Evolutionary conservation across 805 yeast species (phyloP).

Genomic region (Saturnispora sekii): DNA sequence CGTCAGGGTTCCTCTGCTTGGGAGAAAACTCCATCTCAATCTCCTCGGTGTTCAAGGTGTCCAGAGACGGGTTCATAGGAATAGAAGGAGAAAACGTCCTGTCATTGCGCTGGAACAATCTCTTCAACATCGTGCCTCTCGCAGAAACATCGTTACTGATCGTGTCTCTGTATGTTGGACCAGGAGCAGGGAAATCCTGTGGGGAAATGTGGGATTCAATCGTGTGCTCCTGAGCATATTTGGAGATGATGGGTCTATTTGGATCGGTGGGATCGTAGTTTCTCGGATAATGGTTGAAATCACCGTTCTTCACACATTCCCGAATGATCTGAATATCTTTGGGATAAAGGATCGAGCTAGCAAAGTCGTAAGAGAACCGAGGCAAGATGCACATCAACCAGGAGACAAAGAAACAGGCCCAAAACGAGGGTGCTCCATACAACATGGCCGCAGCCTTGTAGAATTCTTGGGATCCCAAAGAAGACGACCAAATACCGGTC

Average conservation of each 20-base stretch:
- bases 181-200: conserved; percentile 11
- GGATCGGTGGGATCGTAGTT: conserved; percentile 80
- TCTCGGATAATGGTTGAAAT: conserved; percentile 53
- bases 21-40: conserved; percentile 35
- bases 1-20: conserved; percentile 14
- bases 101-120: conserved; percentile 25
- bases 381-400: conserved; percentile 55
- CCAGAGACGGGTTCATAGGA: conserved; percentile 27
- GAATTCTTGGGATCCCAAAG: conserved; percentile 43
- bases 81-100: conserved; percentile 23
- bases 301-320: conserved; percentile 60
- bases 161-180: conserved; percentile 25
- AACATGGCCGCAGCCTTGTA: conserved; percentile 57
- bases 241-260: conserved; percentile 42
- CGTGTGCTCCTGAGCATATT: conserved; percentile 30
- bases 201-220: conserved; percentile 20
- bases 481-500: conserved; percentile 74
- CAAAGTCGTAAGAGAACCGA: conserved; percentile 50
- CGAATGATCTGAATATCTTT: conserved; percentile 64
- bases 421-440: conserved; percentile 51
- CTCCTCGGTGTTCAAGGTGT: conserved; percentile 38
- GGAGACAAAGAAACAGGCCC: conserved; percentile 66
- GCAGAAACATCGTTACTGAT: conserved; percentile 27
- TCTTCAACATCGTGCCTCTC: conserved; percentile 32
- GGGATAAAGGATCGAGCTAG: conserved; percentile 45